Base-by-base conservation (phyloP, 257 asterid species). In the Eucommia ulmoides region DNA sequence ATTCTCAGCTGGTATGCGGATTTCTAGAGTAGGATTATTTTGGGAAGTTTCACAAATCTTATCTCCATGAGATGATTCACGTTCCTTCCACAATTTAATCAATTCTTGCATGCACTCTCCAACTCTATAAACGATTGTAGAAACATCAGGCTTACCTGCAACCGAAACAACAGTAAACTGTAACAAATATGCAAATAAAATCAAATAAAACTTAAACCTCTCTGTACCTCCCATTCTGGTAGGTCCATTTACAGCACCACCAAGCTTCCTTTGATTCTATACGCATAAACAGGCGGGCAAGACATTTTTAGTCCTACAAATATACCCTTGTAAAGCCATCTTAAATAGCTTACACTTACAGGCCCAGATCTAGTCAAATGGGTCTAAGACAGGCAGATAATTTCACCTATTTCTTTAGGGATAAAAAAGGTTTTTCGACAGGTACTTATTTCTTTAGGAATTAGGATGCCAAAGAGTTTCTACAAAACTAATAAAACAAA, bases 31-130 rank as follows among this genome's bases (percentile, higher is more conserved):
- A 58, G 87, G 96, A 48, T 88, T 93, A 73, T 50, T 70, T 54
- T 70, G 85, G 67, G 83, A 62, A 58, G 81, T 72, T 61, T 74
- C 94, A 55, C 66, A 41, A 33, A 78, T 56, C 76, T 72, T 75
- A 56, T 82, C 88, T 53, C 73, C 66, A 69, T 71, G 88, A 14
- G 75, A 67, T 45, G 67, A 58, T 68, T 75, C 73, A 72, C 68
- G 69, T 65, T 85, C 94, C 64, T 72, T 77, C 99, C 96, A 86
- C 59, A 83, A 58, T 63, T 76, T 75, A 41, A 78, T 64, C 46
- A 86, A 71, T 60, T 86, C 96, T 73, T 81, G 89, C 94, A 86
- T 73, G 74, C 93, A 79, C 66, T 81, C 96, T 33, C 95, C 99
- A 74, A 76, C 82, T 74, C 74, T 79, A 64, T 91, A 91, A 48